Base-by-base conservation (phyloP, 1,139 yeast species). In the Blastobotrys apis region DNA sequence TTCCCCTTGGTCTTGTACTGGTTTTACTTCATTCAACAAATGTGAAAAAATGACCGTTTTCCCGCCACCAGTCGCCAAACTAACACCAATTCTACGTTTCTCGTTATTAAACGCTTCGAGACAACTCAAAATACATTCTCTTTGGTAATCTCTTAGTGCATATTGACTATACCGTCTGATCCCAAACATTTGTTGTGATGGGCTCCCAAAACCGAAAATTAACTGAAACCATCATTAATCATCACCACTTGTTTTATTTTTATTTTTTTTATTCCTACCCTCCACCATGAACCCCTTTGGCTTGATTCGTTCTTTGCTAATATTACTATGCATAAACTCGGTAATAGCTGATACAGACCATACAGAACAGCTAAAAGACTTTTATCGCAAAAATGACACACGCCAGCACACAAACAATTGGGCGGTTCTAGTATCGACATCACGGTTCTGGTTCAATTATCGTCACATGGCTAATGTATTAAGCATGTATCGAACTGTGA, bases 371-470 rank as follows among this genome's bases (percentile, higher is more conserved):
- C 10, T 39, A 10, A 35, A 29, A 31, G 41, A 39, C 17, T 43
- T 43, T 25, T 39, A 32, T 21, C 12, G 8, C 30, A 17, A 9
- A 4, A 10, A 3, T 13, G 33, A 9, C 23, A n/a, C 17, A 5
- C 32, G 32, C 13, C 33, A 35, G 13, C 60, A 56, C 36, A 56
- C 60, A 16, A 56, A 56, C 44, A 56, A 56, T 52, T 56, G 60
- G 60, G 98, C 98, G 0, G 97, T 92, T 4, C 69, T 92, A 43
- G 96, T 92, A 26, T 88, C 96, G 3, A 90, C 98, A 1, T 88
- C 97, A 4, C 73, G 97, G 51, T 92, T 92, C 66, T 92, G 99
- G 99, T 92, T 92, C 73, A 92, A 92, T 65, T 92, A 92, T 63
- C 75, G 97, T 63, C 99, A 92, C 65, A 87, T 92, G 90, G 98